phyloP scores from a whole-genome alignment of 2,329 filamentous ascomycete species.

The Byssoonygena ceratinophila region DNA sequence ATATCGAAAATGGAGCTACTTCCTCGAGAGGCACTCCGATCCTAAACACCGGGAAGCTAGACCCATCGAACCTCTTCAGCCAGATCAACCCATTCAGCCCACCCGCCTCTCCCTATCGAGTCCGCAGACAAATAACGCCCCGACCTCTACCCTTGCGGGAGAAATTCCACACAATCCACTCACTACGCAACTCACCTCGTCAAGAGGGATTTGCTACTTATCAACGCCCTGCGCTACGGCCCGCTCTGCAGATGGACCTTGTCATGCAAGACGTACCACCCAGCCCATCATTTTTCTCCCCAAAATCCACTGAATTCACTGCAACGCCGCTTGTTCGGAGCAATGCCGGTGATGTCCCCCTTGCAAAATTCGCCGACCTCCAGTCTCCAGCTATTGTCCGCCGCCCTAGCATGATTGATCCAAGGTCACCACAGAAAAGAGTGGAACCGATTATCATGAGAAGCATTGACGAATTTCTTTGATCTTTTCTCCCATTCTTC shows the following conservation, averaged over 20 bases:
- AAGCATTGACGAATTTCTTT: constrained; percentile 39
- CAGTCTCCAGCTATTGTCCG: constrained; percentile 3
- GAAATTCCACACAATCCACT: constrained; percentile 23
- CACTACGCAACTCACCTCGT: constrained; percentile 13
- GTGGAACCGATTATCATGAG: constrained; percentile 35
- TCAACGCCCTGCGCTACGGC: constrained; percentile 14
- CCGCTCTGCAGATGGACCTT: constrained; percentile 26
- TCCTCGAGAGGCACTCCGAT: background rate
- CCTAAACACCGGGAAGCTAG: background rate
- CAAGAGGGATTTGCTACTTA: constrained; percentile 8
- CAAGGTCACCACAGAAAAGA: constrained; percentile 32
- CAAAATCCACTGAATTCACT: constrained; percentile 36
- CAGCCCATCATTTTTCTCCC: constrained; percentile 35
- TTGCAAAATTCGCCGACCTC: background rate
- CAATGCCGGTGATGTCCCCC: constrained; percentile 25
- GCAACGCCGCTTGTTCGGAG: constrained; percentile 29
- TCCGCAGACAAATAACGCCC: constrained; percentile 28
- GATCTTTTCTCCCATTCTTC: constrained; percentile 18
- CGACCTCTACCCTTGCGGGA: constrained; percentile 33
- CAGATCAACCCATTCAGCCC: constrained; percentile 16
- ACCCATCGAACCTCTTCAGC: constrained; percentile 10
- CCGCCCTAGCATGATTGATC: constrained; percentile 23
- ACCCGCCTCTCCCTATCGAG: constrained; percentile 13
- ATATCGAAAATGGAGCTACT: background rate
- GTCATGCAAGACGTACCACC: constrained; percentile 32